Evolutionary conservation across 2,329 filamentous ascomycete species (phyloP), one percentile per base, ranked within the genome.

Genomic region (Shiraia sp.): DNA sequence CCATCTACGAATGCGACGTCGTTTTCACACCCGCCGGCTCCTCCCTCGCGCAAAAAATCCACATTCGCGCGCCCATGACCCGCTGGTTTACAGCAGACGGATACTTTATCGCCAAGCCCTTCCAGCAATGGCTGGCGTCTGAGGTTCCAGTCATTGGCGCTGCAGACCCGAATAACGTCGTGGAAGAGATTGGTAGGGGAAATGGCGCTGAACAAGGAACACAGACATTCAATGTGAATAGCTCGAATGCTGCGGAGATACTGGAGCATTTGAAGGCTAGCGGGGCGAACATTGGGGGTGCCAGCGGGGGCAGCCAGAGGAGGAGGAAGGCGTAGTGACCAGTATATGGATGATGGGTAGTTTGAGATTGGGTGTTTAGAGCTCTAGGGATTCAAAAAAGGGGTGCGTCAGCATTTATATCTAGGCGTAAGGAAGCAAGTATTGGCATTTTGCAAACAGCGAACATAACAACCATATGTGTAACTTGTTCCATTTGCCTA

Each of bases 1-100:
- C 90, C 1, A 79, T 83, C 31, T 99, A 99, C 75, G 80, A 87
- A 61, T 73, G 96, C 46, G 82, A 79, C 30, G 77, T 96, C 36
- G 79, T 76, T 32, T 71, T 82, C 40, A 75, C 59, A 2, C 74
- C 60, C 24, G 40, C 61, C 35, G 43, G 53, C 57, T 62, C 57
- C 28, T 61, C 58, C 32, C 57, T 61, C 6, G 40, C 56, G 12
- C 64, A 77, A 47, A 74, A 73, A 13, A 61, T 81, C 45, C 75
- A 82, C 50, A 69, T 90, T 46, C 71, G 78, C 48, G 79, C 79
- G 31, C 78, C 85, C 25, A 92, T 93, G 66, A 80, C 80, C 24
- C 76, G 80, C 38, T 93, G 87, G 87, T 93, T 92, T 55, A 76
- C 74, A 2, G 58, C 71, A 57, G 87, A 95, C 68, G 89, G 89